Percentiles rank a stretch among this genome's conserved stretches.
Conservation (phyloP, 495 filamentous ascomycete genomes). For the Tetracladium marchalianum region DNA sequence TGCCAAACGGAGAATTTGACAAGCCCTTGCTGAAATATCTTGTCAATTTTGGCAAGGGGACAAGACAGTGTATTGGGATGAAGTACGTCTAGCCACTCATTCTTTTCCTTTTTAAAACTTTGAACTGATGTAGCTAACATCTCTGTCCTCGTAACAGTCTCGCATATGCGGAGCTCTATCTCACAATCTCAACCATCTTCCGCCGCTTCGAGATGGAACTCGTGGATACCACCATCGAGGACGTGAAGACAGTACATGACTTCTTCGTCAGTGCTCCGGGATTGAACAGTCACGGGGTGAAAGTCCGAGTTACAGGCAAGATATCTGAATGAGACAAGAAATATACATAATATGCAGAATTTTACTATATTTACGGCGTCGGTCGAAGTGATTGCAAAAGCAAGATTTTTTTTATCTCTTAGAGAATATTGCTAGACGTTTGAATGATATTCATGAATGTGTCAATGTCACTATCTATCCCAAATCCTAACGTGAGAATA, state of each 20-base stretch:
- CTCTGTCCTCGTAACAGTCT: constrained; percentile 13
- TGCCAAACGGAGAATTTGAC: constrained; percentile 10
- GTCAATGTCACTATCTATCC: no score
- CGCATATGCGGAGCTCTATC: constrained; percentile 27
- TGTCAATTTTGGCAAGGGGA: constrained; percentile 35
- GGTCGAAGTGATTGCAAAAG: no score
- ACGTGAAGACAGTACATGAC: constrained; percentile 29
- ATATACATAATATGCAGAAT: no score
- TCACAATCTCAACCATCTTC: constrained; percentile 20
- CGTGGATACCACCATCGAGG: constrained; percentile 27
- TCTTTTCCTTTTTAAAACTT: not conserved
- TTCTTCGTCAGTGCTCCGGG: constrained; percentile 27
- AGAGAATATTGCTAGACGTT: no score
- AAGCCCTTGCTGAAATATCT: constrained; percentile 23
- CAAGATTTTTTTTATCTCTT: no score
- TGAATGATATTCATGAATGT: no score
- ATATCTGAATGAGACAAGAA: no score
- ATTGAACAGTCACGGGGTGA: constrained; percentile 27
- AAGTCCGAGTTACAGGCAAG: constrained; percentile 6
- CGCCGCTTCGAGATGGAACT: constrained; percentile 23
- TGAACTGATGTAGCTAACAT: not conserved
- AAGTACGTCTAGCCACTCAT: constrained; percentile 18
- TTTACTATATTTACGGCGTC: no score
- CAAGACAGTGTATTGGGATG: constrained; percentile 37
- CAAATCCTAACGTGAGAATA: no score